Evolutionary conservation across 768 basidiomycete species (phyloP).

Genomic region (Coprinopsis marcescibilis): DNA sequence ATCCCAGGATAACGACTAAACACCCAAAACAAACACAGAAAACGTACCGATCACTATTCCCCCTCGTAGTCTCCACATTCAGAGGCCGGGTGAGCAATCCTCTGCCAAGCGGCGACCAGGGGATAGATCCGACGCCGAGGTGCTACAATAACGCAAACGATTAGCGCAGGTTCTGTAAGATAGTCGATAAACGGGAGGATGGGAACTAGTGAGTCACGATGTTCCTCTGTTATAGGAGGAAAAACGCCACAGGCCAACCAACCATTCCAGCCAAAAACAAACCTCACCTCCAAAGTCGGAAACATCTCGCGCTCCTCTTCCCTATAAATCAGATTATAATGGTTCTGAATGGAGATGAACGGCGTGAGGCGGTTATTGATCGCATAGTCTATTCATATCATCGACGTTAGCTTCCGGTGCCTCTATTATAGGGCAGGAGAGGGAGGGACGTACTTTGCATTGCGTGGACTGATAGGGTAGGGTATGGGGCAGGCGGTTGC

Average conservation of each 20-base stretch:
- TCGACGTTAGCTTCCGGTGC: too few relatives aligned
- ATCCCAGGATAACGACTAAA: not conserved
- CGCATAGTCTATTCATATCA: too few relatives aligned
- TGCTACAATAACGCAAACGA: constrained; percentile 24
- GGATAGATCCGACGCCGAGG: constrained; percentile 50
- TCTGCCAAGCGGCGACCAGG: constrained; percentile 56
- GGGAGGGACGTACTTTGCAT: too few relatives aligned
- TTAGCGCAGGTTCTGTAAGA: not conserved
- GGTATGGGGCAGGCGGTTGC: not conserved
- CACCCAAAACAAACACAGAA: not conserved
- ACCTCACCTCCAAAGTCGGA: constrained; percentile 45
- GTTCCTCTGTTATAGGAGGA: too few relatives aligned
- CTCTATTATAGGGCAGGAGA: too few relatives aligned
- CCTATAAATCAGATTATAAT: constrained; percentile 54
- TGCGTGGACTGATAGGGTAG: constrained; percentile 32
- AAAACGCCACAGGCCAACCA: too few relatives aligned
- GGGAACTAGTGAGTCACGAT: too few relatives aligned
- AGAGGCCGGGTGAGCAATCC: constrained; percentile 42
- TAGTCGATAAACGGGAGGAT: too few relatives aligned
- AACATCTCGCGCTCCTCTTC: constrained; percentile 67
- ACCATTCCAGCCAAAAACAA: not conserved
- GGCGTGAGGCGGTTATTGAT: constrained; percentile 51
- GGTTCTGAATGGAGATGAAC: constrained; percentile 70
- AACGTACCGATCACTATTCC: constrained; percentile 30
- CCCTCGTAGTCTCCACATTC: constrained; percentile 32